Evolutionary conservation across 192 early-diverging fungal genomes (phyloP), one percentile per base, ranked within the genome.

Genomic region (Backusella tarrabulga): DNA sequence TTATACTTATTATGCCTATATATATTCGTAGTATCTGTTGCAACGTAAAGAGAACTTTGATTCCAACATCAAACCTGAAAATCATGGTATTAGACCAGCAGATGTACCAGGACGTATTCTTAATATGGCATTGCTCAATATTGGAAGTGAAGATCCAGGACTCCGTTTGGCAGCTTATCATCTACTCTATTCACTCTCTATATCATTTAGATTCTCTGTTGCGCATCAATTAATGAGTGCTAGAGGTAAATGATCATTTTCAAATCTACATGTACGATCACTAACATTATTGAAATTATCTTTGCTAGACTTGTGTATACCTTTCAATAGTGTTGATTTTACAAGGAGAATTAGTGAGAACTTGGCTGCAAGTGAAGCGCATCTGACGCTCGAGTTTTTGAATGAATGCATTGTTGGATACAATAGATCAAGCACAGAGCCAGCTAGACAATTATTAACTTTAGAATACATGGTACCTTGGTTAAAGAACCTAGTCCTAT

Each of bases 71-170:
- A 72, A 41, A 26, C 40, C 41, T 6, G 36, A 41, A 32, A 72
- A 72, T 46, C 71, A 72, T 17, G 71, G 71, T 42, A 90, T 98
- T 38, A 87, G 91, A 36, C 95, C 97, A 6, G 83, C 87, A 11
- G 95, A 97, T 84, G 95, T 97, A 3, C 94, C 96, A 0, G 97
- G 96, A 5, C 93, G 93, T 34, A 83, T 98, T 42, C 86, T 98
- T 54, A 98, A 96, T 72, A 95, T 98, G 84, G 93, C 96, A 21
- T 74, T 99, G 73, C 82, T 96, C 41, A 97, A 97, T 79, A 82
- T 95, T 34, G 94, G 92, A 0, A 91, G 91, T 23, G 88, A 90
- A 15, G 94, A 97, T 79, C 84, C 94, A 6, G 85, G 84, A 34
- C 81, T 99, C 46, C 85, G 97, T n/a, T 79, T 93, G 36, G 88